phyloP scores from a whole-genome alignment of 495 filamentous ascomycete species.

The Cercophora sp. region DNA sequence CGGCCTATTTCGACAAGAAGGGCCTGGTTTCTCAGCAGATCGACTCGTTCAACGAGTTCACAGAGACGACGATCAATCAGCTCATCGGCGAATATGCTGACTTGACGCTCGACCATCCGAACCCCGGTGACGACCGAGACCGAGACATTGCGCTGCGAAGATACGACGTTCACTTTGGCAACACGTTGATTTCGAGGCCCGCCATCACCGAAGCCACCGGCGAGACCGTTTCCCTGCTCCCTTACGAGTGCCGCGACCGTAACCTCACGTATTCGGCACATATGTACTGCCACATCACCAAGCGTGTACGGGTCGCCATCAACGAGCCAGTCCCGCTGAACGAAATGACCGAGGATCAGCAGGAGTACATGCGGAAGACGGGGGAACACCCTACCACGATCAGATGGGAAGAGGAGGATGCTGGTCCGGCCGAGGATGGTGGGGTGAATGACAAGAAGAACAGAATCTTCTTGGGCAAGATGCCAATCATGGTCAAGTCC shows the following conservation, averaged over 20 bases:
- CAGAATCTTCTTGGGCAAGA: constrained; percentile 79
- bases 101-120: constrained; percentile 83
- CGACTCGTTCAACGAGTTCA: constrained; percentile 97
- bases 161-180: constrained; percentile 90
- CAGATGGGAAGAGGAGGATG: constrained; percentile 55
- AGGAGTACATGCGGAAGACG: constrained; percentile 41
- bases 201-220: constrained; percentile 91
- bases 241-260: constrained; percentile 88
- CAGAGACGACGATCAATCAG: constrained; percentile 85
- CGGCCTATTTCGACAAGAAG: constrained; percentile 90
- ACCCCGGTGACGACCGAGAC: constrained; percentile 63
- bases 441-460: constrained; percentile 42
- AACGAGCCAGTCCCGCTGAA: constrained; percentile 63
- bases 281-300: constrained; percentile 78
- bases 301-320: constrained; percentile 73
- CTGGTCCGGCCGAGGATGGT: constrained; percentile 36
- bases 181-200: constrained; percentile 75
- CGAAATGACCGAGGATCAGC: constrained; percentile 52
- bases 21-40: constrained; percentile 96
- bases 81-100: constrained; percentile 83
- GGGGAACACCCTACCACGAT: constrained; percentile 51
- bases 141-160: constrained; percentile 76
- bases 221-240: constrained; percentile 71
- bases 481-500: constrained; percentile 97
- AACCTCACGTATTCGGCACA: constrained; percentile 94